Percentiles rank a stretch among this genome's conserved stretches.
phyloP scores from a whole-genome alignment of 2,329 filamentous ascomycete genomes.

The Orbilia javanica region DNA sequence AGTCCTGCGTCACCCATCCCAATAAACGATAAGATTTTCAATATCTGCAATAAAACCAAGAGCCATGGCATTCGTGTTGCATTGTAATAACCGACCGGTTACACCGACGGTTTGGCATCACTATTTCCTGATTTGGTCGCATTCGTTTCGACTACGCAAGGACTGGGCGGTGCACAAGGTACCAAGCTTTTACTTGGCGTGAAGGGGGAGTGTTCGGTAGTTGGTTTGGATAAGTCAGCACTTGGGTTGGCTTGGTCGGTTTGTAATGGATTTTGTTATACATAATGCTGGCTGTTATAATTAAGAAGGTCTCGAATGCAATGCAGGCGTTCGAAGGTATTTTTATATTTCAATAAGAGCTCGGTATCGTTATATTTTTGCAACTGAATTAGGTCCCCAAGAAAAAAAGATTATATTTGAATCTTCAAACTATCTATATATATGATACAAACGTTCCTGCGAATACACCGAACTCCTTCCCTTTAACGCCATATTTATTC shows the following conservation, averaged over 20 bases:
- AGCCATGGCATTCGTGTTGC: background rate
- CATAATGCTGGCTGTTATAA: too few relatives aligned
- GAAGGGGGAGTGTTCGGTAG: background rate
- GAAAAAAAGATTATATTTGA: background rate
- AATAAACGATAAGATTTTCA: background rate
- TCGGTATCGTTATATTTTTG: too few relatives aligned
- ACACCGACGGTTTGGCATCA: constrained; percentile 1
- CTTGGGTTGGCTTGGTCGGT: too few relatives aligned
- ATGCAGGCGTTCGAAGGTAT: too few relatives aligned
- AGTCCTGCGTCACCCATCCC: background rate
- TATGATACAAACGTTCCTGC: background rate
- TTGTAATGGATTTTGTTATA: too few relatives aligned
- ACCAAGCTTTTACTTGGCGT: constrained; percentile 11
- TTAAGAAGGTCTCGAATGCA: too few relatives aligned
- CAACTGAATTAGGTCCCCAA: background rate
- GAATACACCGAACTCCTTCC: background rate
- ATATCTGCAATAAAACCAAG: background rate
- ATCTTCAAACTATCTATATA: background rate
- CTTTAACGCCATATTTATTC: background rate
- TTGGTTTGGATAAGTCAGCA: background rate
- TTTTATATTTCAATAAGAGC: too few relatives aligned
- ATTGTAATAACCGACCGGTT: background rate
- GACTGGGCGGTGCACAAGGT: background rate
- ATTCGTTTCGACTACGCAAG: constrained; percentile 15
- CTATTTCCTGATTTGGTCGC: constrained; percentile 21